Evolutionary conservation across 148 eudicot species (phyloP), one percentile per base, ranked within the genome.

Genomic region (Beta vulgaris): DNA sequence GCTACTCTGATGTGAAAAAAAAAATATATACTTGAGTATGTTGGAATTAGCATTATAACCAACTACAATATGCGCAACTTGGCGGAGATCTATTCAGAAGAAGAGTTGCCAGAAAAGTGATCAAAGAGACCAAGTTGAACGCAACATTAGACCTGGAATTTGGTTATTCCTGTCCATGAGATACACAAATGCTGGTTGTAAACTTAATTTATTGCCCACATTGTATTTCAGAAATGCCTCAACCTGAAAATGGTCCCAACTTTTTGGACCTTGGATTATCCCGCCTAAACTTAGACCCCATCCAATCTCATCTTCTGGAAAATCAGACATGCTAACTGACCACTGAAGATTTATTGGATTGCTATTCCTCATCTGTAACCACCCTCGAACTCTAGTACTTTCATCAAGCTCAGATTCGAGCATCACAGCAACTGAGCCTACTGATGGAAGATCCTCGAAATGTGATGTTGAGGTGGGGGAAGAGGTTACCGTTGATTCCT

Each of bases 221-320:
- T 88, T 87, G 73, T 89, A 79, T 58, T 86, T 92, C 78, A 92
- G 80, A 77, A 86, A 90, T 26, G 92, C 84, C 80, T 92, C 96
- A 15, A 78, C 86, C 77, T 90, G 93, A 71, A 90, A 86, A 79
- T 87, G 97, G 39, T 95, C 93, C 88, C 83, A 85, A 63, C 49
- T 77, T 60, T 53, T 80, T 21, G 85, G 82, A 66, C 82, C 88
- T 70, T 83, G 83, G 37, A 78, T 64, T 71, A 63, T 74, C 28
- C 98, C 98, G 15, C 91, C 91, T 75, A 95, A 68, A 69, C 86
- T 88, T 74, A 92, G 79, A 71, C 98, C 98, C 97, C 98, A 95
- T 21, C 98, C 98, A 60, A 92, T 73, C 64, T 89, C 97, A 43
- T 92, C 91, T 74, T 89, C 96, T 9, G 96, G 97, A 13, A 83